A percentile compares a stretch with the other conserved stretches of the same genome.
phyloP scores from a whole-genome alignment of 148 eudicot species.

The Fagopyrum tataricum region DNA sequence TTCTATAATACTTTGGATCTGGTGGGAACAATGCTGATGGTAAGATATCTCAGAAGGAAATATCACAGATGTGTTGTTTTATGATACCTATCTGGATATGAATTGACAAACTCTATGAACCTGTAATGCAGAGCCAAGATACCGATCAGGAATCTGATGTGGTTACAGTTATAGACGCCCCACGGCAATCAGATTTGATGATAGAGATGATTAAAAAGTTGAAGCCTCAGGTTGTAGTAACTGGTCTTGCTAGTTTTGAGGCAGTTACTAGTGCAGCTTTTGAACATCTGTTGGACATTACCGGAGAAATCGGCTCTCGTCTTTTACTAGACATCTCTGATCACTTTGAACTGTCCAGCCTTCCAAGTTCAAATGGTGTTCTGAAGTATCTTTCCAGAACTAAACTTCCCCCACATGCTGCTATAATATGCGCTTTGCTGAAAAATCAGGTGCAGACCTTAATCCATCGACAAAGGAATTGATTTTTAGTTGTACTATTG shows the following conservation, averaged over 20 bases:
- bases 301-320: constrained; percentile 77
- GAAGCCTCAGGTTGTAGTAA: constrained; percentile 92
- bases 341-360: constrained; percentile 94
- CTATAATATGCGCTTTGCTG: constrained; percentile 75
- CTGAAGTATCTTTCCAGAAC: constrained; percentile 74
- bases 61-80: background rate
- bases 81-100: background rate
- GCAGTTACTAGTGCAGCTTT: constrained; percentile 95
- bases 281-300: constrained; percentile 63
- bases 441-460: constrained; percentile 59
- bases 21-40: background rate
- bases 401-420: constrained; percentile 77
- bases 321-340: constrained; percentile 91
- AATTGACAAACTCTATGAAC: constrained; percentile 3
- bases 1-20: background rate
- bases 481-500: background rate
- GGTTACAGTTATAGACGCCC: constrained; percentile 89
- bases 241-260: constrained; percentile 92
- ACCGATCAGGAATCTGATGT: constrained; percentile 28
- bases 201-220: constrained; percentile 78
- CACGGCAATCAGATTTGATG: constrained; percentile 92
- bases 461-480: background rate
- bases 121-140: constrained; percentile 43
- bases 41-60: background rate
- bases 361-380: constrained; percentile 86